These are phyloP conservation scores for Phytophthora pisi DNA, from an alignment of 352 stramenopile species.

Conservation along the genomic window DNA sequence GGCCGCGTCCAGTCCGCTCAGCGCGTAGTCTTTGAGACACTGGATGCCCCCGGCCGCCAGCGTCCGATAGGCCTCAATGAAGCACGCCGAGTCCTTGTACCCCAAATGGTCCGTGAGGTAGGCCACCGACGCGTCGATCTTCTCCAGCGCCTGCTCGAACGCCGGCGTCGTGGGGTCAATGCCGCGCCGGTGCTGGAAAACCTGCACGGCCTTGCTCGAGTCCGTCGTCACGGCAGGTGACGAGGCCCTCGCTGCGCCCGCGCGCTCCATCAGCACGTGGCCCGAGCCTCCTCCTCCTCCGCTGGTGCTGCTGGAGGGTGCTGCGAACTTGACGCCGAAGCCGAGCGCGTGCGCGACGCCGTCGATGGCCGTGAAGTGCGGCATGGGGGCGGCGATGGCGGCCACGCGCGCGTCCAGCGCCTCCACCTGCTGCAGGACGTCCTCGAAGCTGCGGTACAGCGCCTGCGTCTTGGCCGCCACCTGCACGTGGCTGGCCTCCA, in stretches of 20 bases:
- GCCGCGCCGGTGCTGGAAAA: conserved; percentile 76
- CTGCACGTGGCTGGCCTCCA: conserved; percentile 82
- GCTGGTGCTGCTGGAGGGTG: conserved; percentile 26
- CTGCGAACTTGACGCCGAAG: conserved; percentile 73
- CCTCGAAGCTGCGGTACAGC: conserved; percentile 82
- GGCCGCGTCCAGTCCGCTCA: conserved; percentile 67
- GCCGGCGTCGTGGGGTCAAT: conserved; percentile 70
- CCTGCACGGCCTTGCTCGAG: conserved; percentile 57
- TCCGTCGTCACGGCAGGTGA: background rate
- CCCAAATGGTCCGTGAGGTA: conserved; percentile 77
- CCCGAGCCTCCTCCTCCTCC: background rate
- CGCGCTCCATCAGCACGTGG: conserved; percentile 25
- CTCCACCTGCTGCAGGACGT: conserved; percentile 64
- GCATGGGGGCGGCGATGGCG: conserved; percentile 68
- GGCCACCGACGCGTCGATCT: conserved; percentile 69
- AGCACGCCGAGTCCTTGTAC: conserved; percentile 73
- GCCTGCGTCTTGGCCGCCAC: conserved; percentile 77
- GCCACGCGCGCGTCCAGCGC: conserved; percentile 64
- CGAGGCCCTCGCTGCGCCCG: conserved; percentile 2
- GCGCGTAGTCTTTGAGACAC: conserved; percentile 72
- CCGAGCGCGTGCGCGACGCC: conserved; percentile 56
- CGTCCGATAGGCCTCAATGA: conserved; percentile 73
- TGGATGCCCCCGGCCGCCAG: conserved; percentile 69
- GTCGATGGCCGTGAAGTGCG: conserved; percentile 77
- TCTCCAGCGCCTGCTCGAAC: conserved; percentile 68